These are phyloP conservation scores for Alectoria sarmentosa DNA, from an alignment of 495 filamentous ascomycete genomes.

Conservation along the genomic window DNA sequence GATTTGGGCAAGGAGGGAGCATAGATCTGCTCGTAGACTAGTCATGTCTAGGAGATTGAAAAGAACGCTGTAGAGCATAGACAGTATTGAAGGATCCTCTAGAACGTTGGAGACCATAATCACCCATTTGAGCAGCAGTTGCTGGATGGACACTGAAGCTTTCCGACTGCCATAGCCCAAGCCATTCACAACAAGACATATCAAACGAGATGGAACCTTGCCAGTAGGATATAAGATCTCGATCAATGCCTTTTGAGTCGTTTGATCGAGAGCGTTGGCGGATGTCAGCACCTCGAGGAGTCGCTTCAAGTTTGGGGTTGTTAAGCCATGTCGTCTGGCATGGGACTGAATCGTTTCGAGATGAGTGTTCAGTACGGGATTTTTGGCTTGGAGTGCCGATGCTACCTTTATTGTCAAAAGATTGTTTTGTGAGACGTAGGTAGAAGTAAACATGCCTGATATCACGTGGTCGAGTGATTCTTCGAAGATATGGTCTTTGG, in stretches of 20 bases:
- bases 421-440: neutral
- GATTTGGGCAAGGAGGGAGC: conserved; percentile 75
- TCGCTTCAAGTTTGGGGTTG: conserved; percentile 48
- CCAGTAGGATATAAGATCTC: conserved; percentile 68
- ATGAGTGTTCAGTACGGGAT: neutral
- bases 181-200: conserved; percentile 62
- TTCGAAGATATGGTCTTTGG: neutral
- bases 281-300: conserved; percentile 61
- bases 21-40: conserved; percentile 47
- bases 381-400: conserved; percentile 8
- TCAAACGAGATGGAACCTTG: conserved; percentile 51
- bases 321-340: conserved; percentile 62
- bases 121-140: conserved; percentile 70
- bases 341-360: conserved; percentile 31
- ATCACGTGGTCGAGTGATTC: conserved; percentile 6
- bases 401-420: neutral
- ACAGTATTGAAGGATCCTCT: conserved; percentile 56
- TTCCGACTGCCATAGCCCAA: conserved; percentile 76
- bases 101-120: conserved; percentile 69
- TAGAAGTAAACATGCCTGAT: neutral
- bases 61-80: conserved; percentile 66
- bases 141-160: conserved; percentile 61
- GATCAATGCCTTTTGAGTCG: conserved; percentile 55
- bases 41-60: conserved; percentile 84
- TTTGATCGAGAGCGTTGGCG: conserved; percentile 68